Evolutionary conservation across 2,329 filamentous ascomycete genomes (phyloP), one percentile per base, ranked within the genome.

Genomic region (Amphichorda felina): DNA sequence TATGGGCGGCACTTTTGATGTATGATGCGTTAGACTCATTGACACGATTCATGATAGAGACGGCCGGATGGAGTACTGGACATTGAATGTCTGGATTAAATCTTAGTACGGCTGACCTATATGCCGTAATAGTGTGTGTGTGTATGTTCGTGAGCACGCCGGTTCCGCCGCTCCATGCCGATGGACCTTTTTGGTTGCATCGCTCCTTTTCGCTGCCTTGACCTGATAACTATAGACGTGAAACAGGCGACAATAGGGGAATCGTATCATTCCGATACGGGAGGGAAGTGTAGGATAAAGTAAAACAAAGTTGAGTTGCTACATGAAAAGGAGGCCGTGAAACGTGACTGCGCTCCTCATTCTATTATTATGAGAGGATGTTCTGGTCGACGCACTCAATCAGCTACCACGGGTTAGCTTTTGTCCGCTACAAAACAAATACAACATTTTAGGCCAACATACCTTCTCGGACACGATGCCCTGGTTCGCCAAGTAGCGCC

Each of bases 401-500:
- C 31, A 48, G 41, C 45, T 48, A 16, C 4, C 4, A 30, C 8
- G 4, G 21, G 21, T 24, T 30, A 15, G 34, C 17, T 9, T n/a
- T 16, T 11, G 7, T n/a, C n/a, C n/a, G n/a, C n/a, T n/a, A n/a
- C n/a, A n/a, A n/a, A n/a, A n/a, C n/a, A n/a, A n/a, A n/a, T n/a
- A 24, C 15, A 25, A 8, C 26, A 11, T 21, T 25, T n/a, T n/a
- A n/a, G n/a, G n/a, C n/a, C 6, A 18, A 45, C 53, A 39, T 42
- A 60, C 57, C 24, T 45, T 45, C 30, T 51, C 47, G 24, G 54
- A 41, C 33, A 60, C 43, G 29, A 59, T 46, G n/a, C 72, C 75
- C 54, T 82, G 77, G 50, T 81, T 81, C 41, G 66, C 66, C 28
- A 82, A 61, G 49, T 81, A 79, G 44, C 71, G 70, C 38, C 67